A percentile compares a stretch with the other conserved stretches of the same genome.
Conservation (phyloP, 345 rosid genomes). For the Pistacia integerrima region DNA sequence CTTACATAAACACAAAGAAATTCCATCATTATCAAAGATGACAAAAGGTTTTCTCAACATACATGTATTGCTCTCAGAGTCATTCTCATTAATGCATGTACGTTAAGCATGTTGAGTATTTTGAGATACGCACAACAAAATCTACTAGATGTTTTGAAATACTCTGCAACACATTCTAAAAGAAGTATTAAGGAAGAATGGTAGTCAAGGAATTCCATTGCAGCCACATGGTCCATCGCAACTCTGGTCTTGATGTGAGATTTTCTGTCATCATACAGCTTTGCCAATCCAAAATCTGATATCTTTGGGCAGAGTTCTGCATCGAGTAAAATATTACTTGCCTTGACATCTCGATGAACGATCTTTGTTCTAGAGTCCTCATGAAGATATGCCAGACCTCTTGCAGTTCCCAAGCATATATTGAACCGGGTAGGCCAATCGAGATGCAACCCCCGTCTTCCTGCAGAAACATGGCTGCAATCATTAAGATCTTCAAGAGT, state of each 20-base stretch:
- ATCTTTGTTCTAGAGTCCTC: constrained; percentile 37
- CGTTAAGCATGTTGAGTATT: no score
- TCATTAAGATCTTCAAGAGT: no score
- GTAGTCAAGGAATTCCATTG: neutral
- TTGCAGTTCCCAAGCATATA: constrained; percentile 36
- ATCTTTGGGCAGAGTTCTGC: constrained; percentile 30
- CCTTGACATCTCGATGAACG: constrained; percentile 40
- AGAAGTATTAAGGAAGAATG: neutral
- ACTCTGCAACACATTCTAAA: neutral
- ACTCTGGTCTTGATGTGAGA: constrained; percentile 37
- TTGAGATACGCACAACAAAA: no score
- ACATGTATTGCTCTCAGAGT: no score
- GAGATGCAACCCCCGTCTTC: no score
- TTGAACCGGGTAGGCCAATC: no score
- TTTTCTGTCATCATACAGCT: constrained; percentile 31
- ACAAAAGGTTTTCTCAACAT: no score
- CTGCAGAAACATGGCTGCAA: no score
- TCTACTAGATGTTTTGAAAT: neutral
- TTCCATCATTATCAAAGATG: no score
- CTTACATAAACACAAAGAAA: no score
- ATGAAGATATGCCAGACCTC: constrained; percentile 35
- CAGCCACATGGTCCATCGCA: constrained; percentile 36
- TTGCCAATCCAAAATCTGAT: constrained; percentile 42
- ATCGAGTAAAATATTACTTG: constrained; percentile 35
- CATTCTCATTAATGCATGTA: no score